Evolutionary conservation across 2,329 filamentous ascomycete genomes (phyloP).

Genomic region (Calonectria pteridis): DNA sequence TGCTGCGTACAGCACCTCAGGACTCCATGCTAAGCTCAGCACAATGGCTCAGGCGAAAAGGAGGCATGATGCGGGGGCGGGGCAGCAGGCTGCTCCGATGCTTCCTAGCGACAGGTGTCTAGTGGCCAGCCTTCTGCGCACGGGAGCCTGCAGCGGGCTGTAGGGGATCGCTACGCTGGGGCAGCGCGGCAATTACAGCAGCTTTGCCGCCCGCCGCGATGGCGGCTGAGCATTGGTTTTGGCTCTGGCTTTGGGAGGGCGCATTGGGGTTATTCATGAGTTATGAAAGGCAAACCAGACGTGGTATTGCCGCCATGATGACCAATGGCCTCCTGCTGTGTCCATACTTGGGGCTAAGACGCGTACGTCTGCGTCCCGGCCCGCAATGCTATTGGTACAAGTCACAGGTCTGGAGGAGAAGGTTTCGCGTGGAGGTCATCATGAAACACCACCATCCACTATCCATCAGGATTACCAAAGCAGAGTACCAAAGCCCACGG

Average conservation of each 20-base stretch:
- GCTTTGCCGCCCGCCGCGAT: background rate
- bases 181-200: background rate
- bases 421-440: background rate
- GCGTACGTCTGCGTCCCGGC: background rate
- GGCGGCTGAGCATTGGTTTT: background rate
- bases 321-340: background rate
- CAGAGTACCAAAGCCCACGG: background rate
- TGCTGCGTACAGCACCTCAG: slow-evolving; percentile 18
- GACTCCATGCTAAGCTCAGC: slow-evolving; percentile 17
- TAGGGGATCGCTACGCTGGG: background rate
- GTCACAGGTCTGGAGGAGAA: background rate
- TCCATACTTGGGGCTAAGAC: background rate
- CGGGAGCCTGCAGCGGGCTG: background rate
- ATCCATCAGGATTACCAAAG: background rate
- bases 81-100: slow-evolving; percentile 25
- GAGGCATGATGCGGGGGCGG: slow-evolving; percentile 43
- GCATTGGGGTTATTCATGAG: background rate
- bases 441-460: slow-evolving; percentile 2
- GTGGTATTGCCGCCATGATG: background rate
- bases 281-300: background rate
- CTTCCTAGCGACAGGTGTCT: background rate
- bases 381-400: background rate
- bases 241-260: too few species aligned
- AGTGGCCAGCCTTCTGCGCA: background rate
- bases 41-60: slow-evolving; percentile 5